Base-by-base conservation (phyloP, 2,329 filamentous ascomycete species). In the Cladosporium sp. region DNA sequence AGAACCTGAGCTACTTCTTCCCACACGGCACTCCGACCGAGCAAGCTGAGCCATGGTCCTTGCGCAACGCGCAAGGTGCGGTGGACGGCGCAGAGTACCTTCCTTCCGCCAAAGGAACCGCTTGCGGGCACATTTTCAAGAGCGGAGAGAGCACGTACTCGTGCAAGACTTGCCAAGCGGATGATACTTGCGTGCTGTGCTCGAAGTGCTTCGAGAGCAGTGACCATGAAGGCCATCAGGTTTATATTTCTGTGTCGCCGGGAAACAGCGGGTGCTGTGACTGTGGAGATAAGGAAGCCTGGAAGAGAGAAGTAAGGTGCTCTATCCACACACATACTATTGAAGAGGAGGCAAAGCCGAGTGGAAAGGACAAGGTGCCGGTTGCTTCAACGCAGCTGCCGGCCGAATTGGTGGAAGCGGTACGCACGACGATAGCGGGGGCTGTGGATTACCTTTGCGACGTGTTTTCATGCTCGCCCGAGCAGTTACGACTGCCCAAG, bases 121-220 rank as follows among this genome's bases (percentile, higher is more conserved):
- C 90, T 43, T 98, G 93, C 68, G 95, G 93, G 3, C 95, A 98
- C 74, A 97, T 98, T 57, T 95, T 98, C 78, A 92, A 92, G 72
- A 80, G 82, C 11, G 93, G 92, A 46, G 93, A 98, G 74, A 91
- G 90, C 53, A 92, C 89, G 54, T 98, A 97, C 69, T 81, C 86
- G 63, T 98, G 93, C 77, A 87, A 90, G 67, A 97, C 92, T 9
- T 98, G 93, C 70, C 89, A 89, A 44, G 84, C 86, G 42, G 95
- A 98, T 70, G 92, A 96, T 59, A 97, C 93, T 0, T 97, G 92
- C 70, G 92, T 93, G 46, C 79, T 98, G 13, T 98, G 93, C 73
- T 89, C 88, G 64, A 85, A 86, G 60, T 98, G 93, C 72, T 98
- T 95, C 68, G 89, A 97, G 66, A 84, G 90, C 22, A 97, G 92